Base-by-base conservation (phyloP, 805 yeast genomes). In the Wickerhamiella allomyrinae region DNA sequence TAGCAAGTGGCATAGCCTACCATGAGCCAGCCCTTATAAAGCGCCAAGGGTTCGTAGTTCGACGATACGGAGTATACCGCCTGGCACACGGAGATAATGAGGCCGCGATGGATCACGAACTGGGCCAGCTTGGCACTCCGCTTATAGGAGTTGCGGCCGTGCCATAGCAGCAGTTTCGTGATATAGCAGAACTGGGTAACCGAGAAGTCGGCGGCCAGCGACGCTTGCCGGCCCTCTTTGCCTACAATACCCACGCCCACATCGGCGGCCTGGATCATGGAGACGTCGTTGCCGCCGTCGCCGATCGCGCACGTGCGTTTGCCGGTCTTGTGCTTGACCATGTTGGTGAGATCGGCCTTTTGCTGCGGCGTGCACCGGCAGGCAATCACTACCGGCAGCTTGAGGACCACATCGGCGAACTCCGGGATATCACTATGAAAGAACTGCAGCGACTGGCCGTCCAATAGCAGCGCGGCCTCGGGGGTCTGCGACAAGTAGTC, bases 191-290 rank as follows among this genome's bases (percentile, higher is more conserved):
- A 91, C 62, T 87, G 95, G 24, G 85, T 79, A 40, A 91, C 77
- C 14, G 95, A 84, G 62, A 89, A 91, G 60, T 91, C 99, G 1
- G 98, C 97, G 4, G 97, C 95, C 41, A 91, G 66, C 0, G 95
- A 85, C 0, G 98, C 98, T 60, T 91, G 99, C 48, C 79, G 80
- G 27, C 99, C 99, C 59, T 91, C 99, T 60, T 91, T 91, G 29
- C 99, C 99, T 17, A 91, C 98, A 50, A 91, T 91, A 43, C 99
- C 99, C 22, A 91, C 94, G 46, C 99, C 99, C 8, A 91, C 95
- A 65, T 93, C 95, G 0, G 99, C 98, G 50, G 93, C 80, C 62
- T 91, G 98, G 50, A 91, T 91, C 99, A 91, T 91, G 53, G 94
- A 82, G 25, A 91, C 99, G 62, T 91, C 99, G 56, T 91, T 91